These are phyloP conservation scores for Jaapia argillacea DNA, from an alignment of 768 basidiomycete species.

Conservation along the genomic window DNA sequence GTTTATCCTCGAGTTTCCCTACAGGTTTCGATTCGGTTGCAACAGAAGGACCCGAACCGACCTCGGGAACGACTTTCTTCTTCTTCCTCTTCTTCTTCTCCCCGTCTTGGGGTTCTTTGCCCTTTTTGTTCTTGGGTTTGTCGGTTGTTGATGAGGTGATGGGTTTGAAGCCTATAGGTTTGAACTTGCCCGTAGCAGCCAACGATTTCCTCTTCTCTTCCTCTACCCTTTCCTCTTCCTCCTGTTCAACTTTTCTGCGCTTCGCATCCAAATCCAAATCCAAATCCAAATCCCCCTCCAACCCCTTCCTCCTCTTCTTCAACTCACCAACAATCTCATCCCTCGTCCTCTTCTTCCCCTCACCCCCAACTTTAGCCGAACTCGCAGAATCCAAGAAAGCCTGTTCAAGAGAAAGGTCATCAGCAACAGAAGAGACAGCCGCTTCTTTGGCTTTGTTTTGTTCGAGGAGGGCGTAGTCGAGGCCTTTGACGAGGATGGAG, in stretches of 20 bases:
- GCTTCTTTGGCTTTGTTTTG: constrained; percentile 66
- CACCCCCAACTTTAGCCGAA: constrained; percentile 11
- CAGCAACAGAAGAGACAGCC: constrained; percentile 36
- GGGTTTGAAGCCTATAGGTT: constrained; percentile 56
- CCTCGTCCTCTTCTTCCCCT: constrained; percentile 69
- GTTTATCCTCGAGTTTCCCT: constrained; percentile 1
- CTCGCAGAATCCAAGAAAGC: constrained; percentile 45
- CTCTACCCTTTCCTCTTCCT: constrained; percentile 18
- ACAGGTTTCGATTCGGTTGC: constrained; percentile 1
- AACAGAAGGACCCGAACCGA: constrained; percentile 13
- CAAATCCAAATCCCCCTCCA: constrained; percentile 10
- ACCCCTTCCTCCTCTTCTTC: constrained; percentile 48
- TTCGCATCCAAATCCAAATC: constrained; percentile 8
- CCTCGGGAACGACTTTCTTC: constrained; percentile 32
- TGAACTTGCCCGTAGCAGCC: constrained; percentile 38
- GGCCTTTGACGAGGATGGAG: constrained; percentile 80
- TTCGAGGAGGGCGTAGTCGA: constrained; percentile 80
- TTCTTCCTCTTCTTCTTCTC: constrained; percentile 51
- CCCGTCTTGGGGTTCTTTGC: constrained; percentile 28
- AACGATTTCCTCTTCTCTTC: constrained; percentile 24
- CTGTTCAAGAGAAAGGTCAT: constrained; percentile 76
- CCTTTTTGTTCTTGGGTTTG: constrained; percentile 34
- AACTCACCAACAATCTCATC: constrained; percentile 66
- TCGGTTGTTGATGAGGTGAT: constrained; percentile 29
- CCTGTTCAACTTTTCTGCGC: constrained; percentile 1